A percentile compares a stretch with the other conserved stretches of the same genome.
Conservation (phyloP, 2,329 filamentous ascomycete genomes). For the Cladophialophora carrionii region DNA sequence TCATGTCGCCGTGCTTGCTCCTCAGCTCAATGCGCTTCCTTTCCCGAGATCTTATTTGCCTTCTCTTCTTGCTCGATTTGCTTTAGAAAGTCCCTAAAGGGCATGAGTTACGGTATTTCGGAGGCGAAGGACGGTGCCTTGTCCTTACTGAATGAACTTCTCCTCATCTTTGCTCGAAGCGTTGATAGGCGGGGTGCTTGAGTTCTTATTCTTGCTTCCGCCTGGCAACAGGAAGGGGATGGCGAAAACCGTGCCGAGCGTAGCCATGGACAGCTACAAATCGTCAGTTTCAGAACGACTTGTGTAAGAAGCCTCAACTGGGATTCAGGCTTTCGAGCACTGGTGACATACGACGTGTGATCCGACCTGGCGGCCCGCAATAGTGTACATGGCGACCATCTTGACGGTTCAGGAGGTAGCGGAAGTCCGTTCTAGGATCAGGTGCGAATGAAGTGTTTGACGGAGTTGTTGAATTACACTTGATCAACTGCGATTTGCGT, state of each 20-base stretch:
- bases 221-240: slow-evolving; percentile 52
- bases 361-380: slow-evolving; percentile 57
- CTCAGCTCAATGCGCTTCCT: slow-evolving; percentile 35
- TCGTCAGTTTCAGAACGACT: slow-evolving; percentile 19
- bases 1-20: slow-evolving; percentile 4
- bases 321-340: neutral
- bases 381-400: slow-evolving; percentile 57
- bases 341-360: slow-evolving; percentile 52
- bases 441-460: slow-evolving; percentile 3
- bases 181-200: slow-evolving; percentile 62
- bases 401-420: slow-evolving; percentile 40
- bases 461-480: neutral
- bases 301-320: neutral
- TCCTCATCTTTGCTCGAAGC: slow-evolving; percentile 69
- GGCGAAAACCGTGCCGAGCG: slow-evolving; percentile 56
- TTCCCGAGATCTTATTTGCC: slow-evolving; percentile 41
- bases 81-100: slow-evolving; percentile 55
- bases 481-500: slow-evolving; percentile 12
- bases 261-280: slow-evolving; percentile 63
- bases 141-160: slow-evolving; percentile 65
- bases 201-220: slow-evolving; percentile 53
- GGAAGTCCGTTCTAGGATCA: neutral
- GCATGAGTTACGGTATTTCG: slow-evolving; percentile 5
- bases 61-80: slow-evolving; percentile 55
- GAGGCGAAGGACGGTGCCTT: slow-evolving; percentile 7